Conservation (phyloP, 2,329 filamentous ascomycete genomes). For the Ophiocordyceps robertsii region DNA sequence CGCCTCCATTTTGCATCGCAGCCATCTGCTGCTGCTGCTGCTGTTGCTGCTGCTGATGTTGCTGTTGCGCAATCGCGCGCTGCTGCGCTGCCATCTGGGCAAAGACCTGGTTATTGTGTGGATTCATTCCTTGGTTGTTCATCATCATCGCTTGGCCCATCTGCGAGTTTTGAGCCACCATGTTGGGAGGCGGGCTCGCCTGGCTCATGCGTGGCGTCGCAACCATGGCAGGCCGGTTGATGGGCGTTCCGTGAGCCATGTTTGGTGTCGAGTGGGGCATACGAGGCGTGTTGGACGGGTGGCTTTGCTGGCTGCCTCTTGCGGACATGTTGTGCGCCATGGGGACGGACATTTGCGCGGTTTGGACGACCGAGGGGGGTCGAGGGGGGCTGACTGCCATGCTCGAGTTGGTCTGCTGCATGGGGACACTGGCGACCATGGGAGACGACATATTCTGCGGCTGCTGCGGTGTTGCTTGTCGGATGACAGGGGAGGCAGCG, state of each 20-base stretch:
- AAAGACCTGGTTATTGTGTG: constrained; percentile 22
- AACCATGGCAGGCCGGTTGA: constrained; percentile 35
- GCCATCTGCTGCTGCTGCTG: constrained; percentile 30
- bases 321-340: constrained; percentile 51
- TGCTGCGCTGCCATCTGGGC: constrained; percentile 36
- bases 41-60: constrained; percentile 31
- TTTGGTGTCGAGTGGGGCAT: constrained; percentile 49
- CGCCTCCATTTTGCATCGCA: constrained; percentile 23
- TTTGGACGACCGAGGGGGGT: constrained; percentile 52
- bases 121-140: constrained; percentile 30
- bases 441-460: constrained; percentile 49
- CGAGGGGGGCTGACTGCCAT: constrained; percentile 56
- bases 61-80: constrained; percentile 30
- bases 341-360: constrained; percentile 41
- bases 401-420: constrained; percentile 53
- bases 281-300: constrained; percentile 48
- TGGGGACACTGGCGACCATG: constrained; percentile 46
- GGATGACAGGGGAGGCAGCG: constrained; percentile 53
- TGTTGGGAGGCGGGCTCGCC: constrained; percentile 45
- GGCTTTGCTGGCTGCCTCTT: constrained; percentile 53
- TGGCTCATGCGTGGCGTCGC: constrained; percentile 50
- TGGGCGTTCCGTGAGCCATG: constrained; percentile 45
- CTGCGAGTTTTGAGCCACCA: constrained; percentile 44
- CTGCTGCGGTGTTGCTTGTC: constrained; percentile 47
- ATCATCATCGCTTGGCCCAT: constrained; percentile 40